Evolutionary conservation across 2,329 filamentous ascomycete genomes (phyloP).

Genomic region (Thielaviopsis populi): DNA sequence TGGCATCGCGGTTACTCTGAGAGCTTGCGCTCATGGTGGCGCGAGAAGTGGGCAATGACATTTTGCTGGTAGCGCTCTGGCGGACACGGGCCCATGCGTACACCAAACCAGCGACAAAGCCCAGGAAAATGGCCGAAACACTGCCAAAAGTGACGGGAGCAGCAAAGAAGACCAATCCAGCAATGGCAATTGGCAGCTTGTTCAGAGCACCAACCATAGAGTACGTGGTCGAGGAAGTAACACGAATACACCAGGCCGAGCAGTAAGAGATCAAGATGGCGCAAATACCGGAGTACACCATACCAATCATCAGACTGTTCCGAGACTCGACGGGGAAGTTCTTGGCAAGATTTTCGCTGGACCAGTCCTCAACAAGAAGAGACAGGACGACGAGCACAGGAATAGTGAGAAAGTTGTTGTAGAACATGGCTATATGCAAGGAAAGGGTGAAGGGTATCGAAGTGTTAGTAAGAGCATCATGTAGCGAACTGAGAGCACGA

Average conservation of each 20-base stretch:
- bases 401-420: conserved; percentile 96
- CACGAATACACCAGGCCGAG: conserved; percentile 95
- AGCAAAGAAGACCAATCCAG: conserved; percentile 86
- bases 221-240: conserved; percentile 95
- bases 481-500: neutral
- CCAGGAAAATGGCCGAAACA: conserved; percentile 78
- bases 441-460: neutral
- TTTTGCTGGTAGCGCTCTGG: conserved; percentile 53
- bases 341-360: conserved; percentile 58
- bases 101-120: conserved; percentile 83
- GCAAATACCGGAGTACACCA: conserved; percentile 85
- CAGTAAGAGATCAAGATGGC: conserved; percentile 99
- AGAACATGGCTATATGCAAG: conserved; percentile 77
- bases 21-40: conserved; percentile 75
- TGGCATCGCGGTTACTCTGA: conserved; percentile 79
- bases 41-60: conserved; percentile 48
- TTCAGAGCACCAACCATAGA: conserved; percentile 97
- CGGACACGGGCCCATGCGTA: conserved; percentile 78
- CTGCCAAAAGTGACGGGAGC: conserved; percentile 85
- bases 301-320: conserved; percentile 67
- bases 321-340: conserved; percentile 81
- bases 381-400: conserved; percentile 76
- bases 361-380: conserved; percentile 83
- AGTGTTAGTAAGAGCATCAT: neutral
- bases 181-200: conserved; percentile 90